Percentiles rank a stretch among this genome's conserved stretches.
Conservation (phyloP, 495 filamentous ascomycete genomes). For the Xylaria nigripes region DNA sequence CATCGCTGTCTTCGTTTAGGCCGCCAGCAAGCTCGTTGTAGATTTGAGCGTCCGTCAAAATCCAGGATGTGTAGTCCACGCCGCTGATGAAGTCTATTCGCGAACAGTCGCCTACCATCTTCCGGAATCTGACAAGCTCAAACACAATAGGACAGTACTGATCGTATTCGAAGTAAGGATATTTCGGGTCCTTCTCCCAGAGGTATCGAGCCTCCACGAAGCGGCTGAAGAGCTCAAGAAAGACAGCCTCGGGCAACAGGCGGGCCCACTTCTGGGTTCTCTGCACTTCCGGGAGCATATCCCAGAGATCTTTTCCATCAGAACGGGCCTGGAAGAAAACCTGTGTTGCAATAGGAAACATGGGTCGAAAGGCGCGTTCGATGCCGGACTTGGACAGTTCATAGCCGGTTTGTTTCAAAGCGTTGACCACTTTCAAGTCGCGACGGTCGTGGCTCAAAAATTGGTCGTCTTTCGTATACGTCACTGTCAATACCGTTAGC, state of each 20-base stretch:
- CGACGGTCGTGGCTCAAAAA: neutral
- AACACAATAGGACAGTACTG: neutral
- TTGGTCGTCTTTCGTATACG: neutral
- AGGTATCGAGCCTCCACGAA: neutral
- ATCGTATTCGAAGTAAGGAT: neutral
- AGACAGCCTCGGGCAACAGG: neutral
- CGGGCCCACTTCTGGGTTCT: neutral
- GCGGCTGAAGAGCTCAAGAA: neutral
- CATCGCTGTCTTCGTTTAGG: neutral
- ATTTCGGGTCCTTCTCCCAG: neutral
- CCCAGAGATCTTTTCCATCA: constrained; percentile 1
- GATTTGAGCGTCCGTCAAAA: neutral
- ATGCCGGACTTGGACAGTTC: neutral
- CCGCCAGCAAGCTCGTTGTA: constrained; percentile 6
- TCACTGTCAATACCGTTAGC: neutral
- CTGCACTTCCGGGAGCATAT: neutral
- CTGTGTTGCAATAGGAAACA: neutral
- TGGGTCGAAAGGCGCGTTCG: neutral
- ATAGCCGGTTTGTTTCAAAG: neutral
- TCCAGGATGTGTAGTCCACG: neutral
- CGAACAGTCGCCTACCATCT: neutral
- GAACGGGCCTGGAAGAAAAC: neutral
- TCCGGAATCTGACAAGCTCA: neutral
- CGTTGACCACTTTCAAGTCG: neutral
- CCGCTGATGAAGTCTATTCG: neutral